Evolutionary conservation across 805 yeast genomes (phyloP), one percentile per base, ranked within the genome.

Genomic region (Blastobotrys chiropterorum): DNA sequence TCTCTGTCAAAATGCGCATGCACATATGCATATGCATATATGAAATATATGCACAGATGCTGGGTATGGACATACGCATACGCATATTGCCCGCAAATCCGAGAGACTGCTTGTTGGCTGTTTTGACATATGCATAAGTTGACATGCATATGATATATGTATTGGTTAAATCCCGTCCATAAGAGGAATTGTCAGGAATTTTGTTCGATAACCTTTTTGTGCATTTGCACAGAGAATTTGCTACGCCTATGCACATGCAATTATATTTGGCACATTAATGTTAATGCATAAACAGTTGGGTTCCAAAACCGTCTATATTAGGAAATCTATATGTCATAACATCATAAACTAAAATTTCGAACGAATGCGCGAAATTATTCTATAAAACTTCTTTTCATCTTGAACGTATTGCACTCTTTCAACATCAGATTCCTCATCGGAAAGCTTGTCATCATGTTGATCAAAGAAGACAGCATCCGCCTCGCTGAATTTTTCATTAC

Each of bases 401-500:
- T 26, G 34, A 26, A 26, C 34, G 11, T 26, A 26, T 26, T 26
- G 8, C 8, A 26, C 11, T 11, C 34, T 5, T 26, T 26, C 34
- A 26, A 26, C 34, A 26, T 26, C 34, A 26, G 34, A 5, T 26
- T 20, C n/a, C 11, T 17, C 49, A 8, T 46, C 49, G 17, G 14
- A 19, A 7, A 21, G 38, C 6, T 50, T 46, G 22, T 38, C 44
- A 15, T 48, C 47, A 17, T 40, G 41, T 21, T 31, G 49, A 21
- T 52, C 55, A 30, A 49, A 52, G 2, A 55, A 30, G n/a, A 11
- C 5, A 14, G 54, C 53, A 8, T 50, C 53, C 6, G 42, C 16
- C 44, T 56, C 59, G 45, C 39, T 39, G 56, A 54, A 56, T 3
- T 13, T 41, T 2, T 46, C 48, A 44, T 30, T 30, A 14, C 55